phyloP scores from a whole-genome alignment of 345 rosid species.

The Stellera chamaejasme region DNA sequence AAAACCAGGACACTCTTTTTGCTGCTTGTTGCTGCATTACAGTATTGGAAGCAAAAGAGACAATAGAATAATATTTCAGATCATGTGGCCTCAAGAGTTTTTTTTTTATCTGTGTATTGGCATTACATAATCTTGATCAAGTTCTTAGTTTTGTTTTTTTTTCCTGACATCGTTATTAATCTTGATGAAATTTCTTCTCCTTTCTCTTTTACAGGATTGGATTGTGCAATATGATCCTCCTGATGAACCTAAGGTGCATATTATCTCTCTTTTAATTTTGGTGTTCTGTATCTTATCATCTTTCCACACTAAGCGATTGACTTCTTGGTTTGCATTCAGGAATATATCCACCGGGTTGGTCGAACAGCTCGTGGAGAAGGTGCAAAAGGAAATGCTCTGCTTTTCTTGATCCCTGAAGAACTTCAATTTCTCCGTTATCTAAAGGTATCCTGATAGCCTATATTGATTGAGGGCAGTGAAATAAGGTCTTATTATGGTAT shows the following conservation, averaged over 20 bases:
- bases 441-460: conserved; percentile 38
- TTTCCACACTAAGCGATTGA: conserved; percentile 5
- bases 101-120: too few relatives aligned
- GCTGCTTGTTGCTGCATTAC: too few relatives aligned
- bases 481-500: neutral
- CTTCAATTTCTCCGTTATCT: conserved; percentile 80
- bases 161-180: too few relatives aligned
- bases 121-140: too few relatives aligned
- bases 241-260: conserved; percentile 79
- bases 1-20: too few relatives aligned
- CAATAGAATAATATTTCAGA: too few relatives aligned
- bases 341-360: conserved; percentile 97
- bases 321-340: conserved; percentile 39
- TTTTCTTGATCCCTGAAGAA: conserved; percentile 91
- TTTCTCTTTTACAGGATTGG: conserved; percentile 66
- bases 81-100: too few relatives aligned
- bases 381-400: conserved; percentile 87
- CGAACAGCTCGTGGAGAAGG: conserved; percentile 99
- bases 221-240: conserved; percentile 98
- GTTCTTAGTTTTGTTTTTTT: too few relatives aligned
- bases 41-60: too few relatives aligned
- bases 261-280: neutral
- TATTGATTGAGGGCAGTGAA: neutral
- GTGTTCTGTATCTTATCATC: neutral
- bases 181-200: neutral